These are phyloP conservation scores for Ceratobasidium sp. DNA, from an alignment of 1,284 basidiomycete species.

Conservation along the genomic window DNA sequence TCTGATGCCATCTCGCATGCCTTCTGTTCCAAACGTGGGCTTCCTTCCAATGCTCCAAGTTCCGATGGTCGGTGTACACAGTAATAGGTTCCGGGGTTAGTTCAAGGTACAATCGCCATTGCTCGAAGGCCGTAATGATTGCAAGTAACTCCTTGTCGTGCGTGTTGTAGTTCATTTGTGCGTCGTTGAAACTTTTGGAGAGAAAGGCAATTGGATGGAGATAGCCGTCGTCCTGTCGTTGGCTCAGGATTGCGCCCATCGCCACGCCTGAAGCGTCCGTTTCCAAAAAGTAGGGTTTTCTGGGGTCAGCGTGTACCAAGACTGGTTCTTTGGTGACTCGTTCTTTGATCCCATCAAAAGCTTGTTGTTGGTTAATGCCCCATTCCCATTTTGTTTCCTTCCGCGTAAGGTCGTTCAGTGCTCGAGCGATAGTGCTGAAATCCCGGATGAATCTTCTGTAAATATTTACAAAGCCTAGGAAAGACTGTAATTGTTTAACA, in stretches of 20 bases:
- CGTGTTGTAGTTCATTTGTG: constrained; percentile 37
- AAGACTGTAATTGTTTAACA: constrained; percentile 52
- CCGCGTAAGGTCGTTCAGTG: constrained; percentile 47
- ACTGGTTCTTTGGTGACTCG: not conserved
- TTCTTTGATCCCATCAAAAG: not conserved
- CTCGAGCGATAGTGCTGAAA: constrained; percentile 49
- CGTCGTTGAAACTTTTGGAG: constrained; percentile 26
- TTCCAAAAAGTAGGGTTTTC: not conserved
- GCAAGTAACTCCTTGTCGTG: constrained; percentile 23
- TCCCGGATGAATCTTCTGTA: constrained; percentile 52
- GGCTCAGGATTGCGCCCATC: constrained; percentile 43
- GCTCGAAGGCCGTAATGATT: constrained; percentile 49
- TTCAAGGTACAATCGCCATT: constrained; percentile 51
- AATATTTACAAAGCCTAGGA: constrained; percentile 54
- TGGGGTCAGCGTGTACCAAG: constrained; percentile 1
- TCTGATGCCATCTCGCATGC: no score
- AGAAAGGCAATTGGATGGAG: constrained; percentile 5
- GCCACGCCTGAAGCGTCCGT: constrained; percentile 2
- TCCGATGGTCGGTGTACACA: constrained; percentile 49
- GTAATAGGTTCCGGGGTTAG: constrained; percentile 39
- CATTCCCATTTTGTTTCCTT: not conserved
- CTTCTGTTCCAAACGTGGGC: constrained; percentile 35
- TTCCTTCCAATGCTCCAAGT: constrained; percentile 48
- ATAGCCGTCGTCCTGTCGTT: constrained; percentile 19
- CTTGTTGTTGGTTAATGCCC: not conserved